Conservation (phyloP, 1,284 basidiomycete genomes). For the Trichosporon sp. region DNA sequence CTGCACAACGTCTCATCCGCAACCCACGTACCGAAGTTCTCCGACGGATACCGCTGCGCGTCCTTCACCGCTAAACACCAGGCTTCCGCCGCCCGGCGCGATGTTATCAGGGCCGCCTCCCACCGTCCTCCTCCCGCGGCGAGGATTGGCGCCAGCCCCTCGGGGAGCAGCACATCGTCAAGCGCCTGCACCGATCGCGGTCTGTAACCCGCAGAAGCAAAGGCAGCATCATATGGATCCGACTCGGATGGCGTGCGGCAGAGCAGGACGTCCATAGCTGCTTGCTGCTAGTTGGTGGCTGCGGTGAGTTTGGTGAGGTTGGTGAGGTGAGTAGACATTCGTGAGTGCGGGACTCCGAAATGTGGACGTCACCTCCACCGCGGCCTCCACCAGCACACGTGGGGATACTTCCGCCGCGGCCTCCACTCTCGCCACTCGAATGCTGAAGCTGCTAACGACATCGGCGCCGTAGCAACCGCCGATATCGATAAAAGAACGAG, state of each 20-base stretch:
- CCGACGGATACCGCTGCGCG: background rate
- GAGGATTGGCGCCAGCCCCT: constrained; percentile 19
- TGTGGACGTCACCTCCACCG: background rate
- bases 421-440: background rate
- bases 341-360: background rate
- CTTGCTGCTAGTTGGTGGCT: background rate
- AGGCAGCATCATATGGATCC: constrained; percentile 24
- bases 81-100: constrained; percentile 33
- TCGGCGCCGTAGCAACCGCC: background rate
- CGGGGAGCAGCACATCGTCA: constrained; percentile 17
- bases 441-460: background rate
- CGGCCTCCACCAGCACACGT: background rate
- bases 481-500: background rate
- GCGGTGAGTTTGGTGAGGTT: background rate
- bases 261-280: constrained; percentile 20
- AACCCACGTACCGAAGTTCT: background rate
- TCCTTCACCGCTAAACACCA: constrained; percentile 26
- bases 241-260: constrained; percentile 26
- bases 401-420: background rate
- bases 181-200: constrained; percentile 25
- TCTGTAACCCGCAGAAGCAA: constrained; percentile 7
- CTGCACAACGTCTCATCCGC: no score
- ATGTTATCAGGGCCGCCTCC: constrained; percentile 35
- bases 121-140: constrained; percentile 16
- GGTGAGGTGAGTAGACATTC: background rate